Evolutionary conservation across 208 protist species (phyloP).

Genomic region (Trypanosoma cruzi): DNA sequence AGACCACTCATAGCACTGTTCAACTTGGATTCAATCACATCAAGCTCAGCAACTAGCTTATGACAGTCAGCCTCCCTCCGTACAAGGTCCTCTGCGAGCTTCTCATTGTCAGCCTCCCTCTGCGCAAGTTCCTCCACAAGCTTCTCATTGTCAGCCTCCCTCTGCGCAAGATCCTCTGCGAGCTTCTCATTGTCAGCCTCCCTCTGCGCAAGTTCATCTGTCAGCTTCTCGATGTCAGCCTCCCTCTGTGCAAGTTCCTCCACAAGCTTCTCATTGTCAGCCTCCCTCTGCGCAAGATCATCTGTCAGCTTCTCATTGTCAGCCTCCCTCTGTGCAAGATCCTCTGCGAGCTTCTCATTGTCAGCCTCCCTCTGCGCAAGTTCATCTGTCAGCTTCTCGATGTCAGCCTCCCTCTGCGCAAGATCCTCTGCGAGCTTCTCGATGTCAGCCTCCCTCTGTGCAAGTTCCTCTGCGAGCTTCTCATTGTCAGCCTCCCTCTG

Average conservation of each 20-base stretch:
- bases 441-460: too few relatives aligned
- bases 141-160: constrained; percentile 4
- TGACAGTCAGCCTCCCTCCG: constrained; percentile 30
- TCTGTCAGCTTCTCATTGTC: constrained; percentile 15
- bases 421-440: too few relatives aligned
- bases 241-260: constrained; percentile 18
- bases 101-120: constrained; percentile 7
- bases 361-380: too few relatives aligned
- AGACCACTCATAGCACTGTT: constrained; percentile 23
- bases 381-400: too few relatives aligned
- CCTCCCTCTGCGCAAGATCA: constrained; percentile 23
- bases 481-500: too few relatives aligned
- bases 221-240: constrained; percentile 20
- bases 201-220: constrained; percentile 28
- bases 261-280: constrained; percentile 23
- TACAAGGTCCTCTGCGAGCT: constrained; percentile 28
- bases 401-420: too few relatives aligned
- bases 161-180: constrained; percentile 26
- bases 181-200: constrained; percentile 30
- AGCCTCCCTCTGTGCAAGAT: too few relatives aligned
- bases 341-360: too few relatives aligned
- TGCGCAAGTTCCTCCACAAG: constrained; percentile 12
- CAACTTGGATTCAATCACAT: constrained; percentile 28
- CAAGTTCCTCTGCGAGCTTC: too few relatives aligned
- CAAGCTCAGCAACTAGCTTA: constrained; percentile 26